Conservation (phyloP, 495 filamentous ascomycete species). For the Chaetomidium leptoderma region DNA sequence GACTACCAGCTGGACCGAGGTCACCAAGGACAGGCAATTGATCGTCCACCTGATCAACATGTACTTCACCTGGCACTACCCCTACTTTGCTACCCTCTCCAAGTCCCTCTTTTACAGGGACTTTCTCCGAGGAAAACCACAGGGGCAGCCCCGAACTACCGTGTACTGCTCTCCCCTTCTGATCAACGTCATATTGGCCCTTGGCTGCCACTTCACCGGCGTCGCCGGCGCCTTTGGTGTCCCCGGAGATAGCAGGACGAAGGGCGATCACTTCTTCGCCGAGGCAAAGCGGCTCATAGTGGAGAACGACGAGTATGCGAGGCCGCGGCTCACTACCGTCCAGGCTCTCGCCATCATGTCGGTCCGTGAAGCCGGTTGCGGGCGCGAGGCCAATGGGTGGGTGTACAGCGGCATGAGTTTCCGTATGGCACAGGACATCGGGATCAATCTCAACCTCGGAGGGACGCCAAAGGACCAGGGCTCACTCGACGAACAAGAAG, state of each 20-base stretch:
- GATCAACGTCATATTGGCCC: constrained; percentile 92
- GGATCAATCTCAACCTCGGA: constrained; percentile 80
- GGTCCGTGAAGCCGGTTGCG: constrained; percentile 92
- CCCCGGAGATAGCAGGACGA: constrained; percentile 70
- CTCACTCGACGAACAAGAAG: constrained; percentile 71
- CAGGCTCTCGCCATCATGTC: constrained; percentile 95
- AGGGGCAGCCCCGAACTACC: constrained; percentile 42
- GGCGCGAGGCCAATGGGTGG: constrained; percentile 92
- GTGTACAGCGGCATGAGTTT: constrained; percentile 98
- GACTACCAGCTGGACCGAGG: constrained; percentile 78
- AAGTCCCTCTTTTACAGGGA: constrained; percentile 84
- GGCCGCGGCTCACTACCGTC: constrained; percentile 84
- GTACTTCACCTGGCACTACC: constrained; percentile 99
- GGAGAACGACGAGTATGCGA: constrained; percentile 91
- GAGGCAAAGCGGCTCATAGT: constrained; percentile 88
- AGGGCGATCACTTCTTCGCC: constrained; percentile 94
- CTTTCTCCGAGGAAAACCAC: constrained; percentile 61
- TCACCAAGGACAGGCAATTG: constrained; percentile 73
- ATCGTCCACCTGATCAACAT: constrained; percentile 87
- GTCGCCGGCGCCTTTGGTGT: constrained; percentile 64
- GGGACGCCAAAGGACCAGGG: constrained; percentile 53
- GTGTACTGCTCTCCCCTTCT: constrained; percentile 84
- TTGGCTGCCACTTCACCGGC: constrained; percentile 94
- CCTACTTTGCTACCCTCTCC: constrained; percentile 92
- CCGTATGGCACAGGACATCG: constrained; percentile 94